phyloP scores from a whole-genome alignment of 805 yeast genomes.

The Candida nanaspora region DNA sequence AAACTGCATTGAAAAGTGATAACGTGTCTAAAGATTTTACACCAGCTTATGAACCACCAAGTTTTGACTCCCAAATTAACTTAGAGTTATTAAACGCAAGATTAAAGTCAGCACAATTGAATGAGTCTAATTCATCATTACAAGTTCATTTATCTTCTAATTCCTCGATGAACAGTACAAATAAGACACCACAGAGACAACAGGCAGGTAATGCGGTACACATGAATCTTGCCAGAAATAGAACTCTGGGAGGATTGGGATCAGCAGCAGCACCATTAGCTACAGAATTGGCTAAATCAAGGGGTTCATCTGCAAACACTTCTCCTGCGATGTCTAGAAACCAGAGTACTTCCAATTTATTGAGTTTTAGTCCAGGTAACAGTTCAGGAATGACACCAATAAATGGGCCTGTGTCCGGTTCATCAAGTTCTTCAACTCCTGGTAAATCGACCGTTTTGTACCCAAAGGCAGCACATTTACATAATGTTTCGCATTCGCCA shows the following conservation, averaged over 20 bases:
- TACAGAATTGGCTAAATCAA: slow-evolving; percentile 20
- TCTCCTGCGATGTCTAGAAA: slow-evolving; percentile 35
- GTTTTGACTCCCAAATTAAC: slow-evolving; percentile 31
- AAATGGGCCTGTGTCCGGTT: slow-evolving; percentile 2
- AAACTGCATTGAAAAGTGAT: slow-evolving; percentile 61
- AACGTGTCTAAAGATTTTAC: slow-evolving; percentile 43
- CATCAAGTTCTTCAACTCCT: slow-evolving; percentile 2
- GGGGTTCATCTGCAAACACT: slow-evolving; percentile 26
- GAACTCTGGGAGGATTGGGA: slow-evolving; percentile 5
- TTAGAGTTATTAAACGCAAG: slow-evolving; percentile 25
- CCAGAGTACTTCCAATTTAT: slow-evolving; percentile 26
- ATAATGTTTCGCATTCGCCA: neutral
- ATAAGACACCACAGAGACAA: slow-evolving; percentile 1
- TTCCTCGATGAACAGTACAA: neutral
- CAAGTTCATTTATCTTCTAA: slow-evolving; percentile 1
- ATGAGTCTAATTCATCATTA: slow-evolving; percentile 1
- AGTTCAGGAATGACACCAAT: slow-evolving; percentile 1
- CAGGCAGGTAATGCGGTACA: neutral
- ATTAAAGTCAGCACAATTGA: slow-evolving; percentile 15
- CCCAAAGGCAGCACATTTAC: neutral
- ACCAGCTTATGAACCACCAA: slow-evolving; percentile 61
- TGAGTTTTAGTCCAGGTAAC: neutral
- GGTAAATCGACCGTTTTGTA: neutral
- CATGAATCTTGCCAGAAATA: slow-evolving; percentile 8
- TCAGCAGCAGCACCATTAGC: slow-evolving; percentile 12